Evolutionary conservation across 768 basidiomycete genomes (phyloP), one percentile per base, ranked within the genome.

Genomic region (Naganishia kalamii): DNA sequence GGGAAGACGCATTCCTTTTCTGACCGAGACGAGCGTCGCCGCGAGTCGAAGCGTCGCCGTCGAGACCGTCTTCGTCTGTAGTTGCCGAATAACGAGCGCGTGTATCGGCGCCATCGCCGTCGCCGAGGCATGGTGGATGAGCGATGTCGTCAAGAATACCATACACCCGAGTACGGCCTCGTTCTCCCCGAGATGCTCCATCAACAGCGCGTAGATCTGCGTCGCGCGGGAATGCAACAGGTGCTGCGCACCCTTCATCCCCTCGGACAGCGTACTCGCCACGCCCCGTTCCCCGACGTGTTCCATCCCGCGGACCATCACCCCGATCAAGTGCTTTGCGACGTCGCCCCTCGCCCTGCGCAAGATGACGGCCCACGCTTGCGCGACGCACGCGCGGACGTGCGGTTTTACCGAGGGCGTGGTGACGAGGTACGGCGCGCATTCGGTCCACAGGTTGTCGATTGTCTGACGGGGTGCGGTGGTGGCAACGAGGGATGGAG

Each of bases 281-380:
- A 90, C 88, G 4, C 80, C 82, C 15, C 52, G 41, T n/a, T 23
- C 51, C 6, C 21, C 59, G 40, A 32, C 80, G 32, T 79, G 77
- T 1, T 52, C 68, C 5, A 73, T 61, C 15, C 69, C 69, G 11
- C 69, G 68, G 17, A 79, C 65, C 68, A 93, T 80, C 15, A 88
- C 65, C 3, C 72, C 69, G 4, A 90, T 81, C 0, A 86, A 84
- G 50, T 81, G 80, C 60, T 83, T 84, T 32, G 88, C 80, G 8
- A 82, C 81, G 13, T 82, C 81, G 1, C 80, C 78, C 75, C 89
- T 89, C 60, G 92, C 78, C 69, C 88, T 83, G 52, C 92, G 81
- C 46, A 94, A 71, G 0, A 87, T 82, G 0, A 84, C 85, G 0
- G 86, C 89, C 93, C 90, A 96, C 3, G 90, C 89, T 72, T 96